Evolutionary conservation across 2,329 filamentous ascomycete genomes (phyloP).

Genomic region (Penicillium sp.): DNA sequence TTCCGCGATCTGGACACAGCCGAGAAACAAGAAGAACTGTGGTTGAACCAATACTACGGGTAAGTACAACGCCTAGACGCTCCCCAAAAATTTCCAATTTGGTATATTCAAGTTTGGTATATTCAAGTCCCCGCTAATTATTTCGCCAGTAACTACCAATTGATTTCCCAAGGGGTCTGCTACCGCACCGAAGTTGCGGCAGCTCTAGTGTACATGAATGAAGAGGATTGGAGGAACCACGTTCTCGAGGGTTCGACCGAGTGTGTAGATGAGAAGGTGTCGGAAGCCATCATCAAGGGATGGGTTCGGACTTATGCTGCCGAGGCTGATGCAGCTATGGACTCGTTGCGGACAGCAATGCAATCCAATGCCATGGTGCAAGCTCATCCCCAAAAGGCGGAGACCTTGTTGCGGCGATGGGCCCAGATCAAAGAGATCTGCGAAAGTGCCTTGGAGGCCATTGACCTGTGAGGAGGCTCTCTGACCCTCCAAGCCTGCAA

Average conservation of each 20-base stretch:
- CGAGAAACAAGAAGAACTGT: constrained; percentile 42
- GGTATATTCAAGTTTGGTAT: constrained; percentile 14
- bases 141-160: constrained; percentile 48
- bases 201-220: constrained; percentile 48
- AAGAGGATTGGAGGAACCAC: constrained; percentile 47
- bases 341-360: constrained; percentile 30
- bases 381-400: constrained; percentile 33
- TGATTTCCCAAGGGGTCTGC: constrained; percentile 47
- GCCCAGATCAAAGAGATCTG: constrained; percentile 47
- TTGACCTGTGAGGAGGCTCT: constrained; percentile 24
- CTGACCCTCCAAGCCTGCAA: neutral
- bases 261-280: constrained; percentile 39
- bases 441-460: constrained; percentile 32
- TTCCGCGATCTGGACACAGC: constrained; percentile 38
- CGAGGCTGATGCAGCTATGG: constrained; percentile 42
- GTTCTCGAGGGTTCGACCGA: constrained; percentile 44
- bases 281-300: constrained; percentile 41
- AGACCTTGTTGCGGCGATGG: constrained; percentile 46
- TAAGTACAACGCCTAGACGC: constrained; percentile 32
- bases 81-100: neutral
- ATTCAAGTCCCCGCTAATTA: constrained; percentile 12
- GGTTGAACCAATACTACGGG: constrained; percentile 49
- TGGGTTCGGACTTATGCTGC: constrained; percentile 45
- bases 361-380: constrained; percentile 24
- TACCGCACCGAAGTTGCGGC: constrained; percentile 53